Evolutionary conservation across 345 rosid species (phyloP), one percentile per base, ranked within the genome.

Genomic region (Trapa incisa): DNA sequence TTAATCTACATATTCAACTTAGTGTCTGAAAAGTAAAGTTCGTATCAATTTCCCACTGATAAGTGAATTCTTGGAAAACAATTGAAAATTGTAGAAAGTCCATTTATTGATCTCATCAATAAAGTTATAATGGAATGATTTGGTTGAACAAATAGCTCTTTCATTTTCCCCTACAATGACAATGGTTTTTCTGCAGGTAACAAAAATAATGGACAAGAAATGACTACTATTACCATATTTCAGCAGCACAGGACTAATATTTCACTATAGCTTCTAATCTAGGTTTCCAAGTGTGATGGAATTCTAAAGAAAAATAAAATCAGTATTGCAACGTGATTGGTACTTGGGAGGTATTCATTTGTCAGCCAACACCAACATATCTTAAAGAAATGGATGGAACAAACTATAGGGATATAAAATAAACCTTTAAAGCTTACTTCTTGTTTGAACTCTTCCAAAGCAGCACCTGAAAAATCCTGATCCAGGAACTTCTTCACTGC

Each of bases 401-500:
- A 22, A 22, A 22, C 29, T 22, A 22, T 22, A 22, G 29, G 29
- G 29, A 22, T 22, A 22, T 22, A 22, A 22, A 22, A 22, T n/a
- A 54, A 61, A 3, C 43, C 61, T 22, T 22, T 32, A 65, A 73
- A 72, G 77, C 94, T 91, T 89, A 91, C 99, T 81, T 95, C 99
- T 70, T 97, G 85, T 83, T 80, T 91, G 77, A 95, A 95, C 85
- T 95, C 99, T 54, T 82, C 91, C 78, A 95, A 83, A 70, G 98
- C 98, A 75, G 86, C 96, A 60, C 98, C 99, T 33, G 96, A 95
- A 86, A 95, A 91, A 80, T 89, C 99, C 83, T 95, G 99, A 73
- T 95, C 99, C 78, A 95, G 81, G 78, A 91, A 95, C 83, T 95
- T 95, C 88, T 95, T 95, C 69, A 95, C 99, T 38, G 99, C 98